Evolutionary conservation across 768 basidiomycete species (phyloP), one percentile per base, ranked within the genome.

Genomic region (Calocybe indica): DNA sequence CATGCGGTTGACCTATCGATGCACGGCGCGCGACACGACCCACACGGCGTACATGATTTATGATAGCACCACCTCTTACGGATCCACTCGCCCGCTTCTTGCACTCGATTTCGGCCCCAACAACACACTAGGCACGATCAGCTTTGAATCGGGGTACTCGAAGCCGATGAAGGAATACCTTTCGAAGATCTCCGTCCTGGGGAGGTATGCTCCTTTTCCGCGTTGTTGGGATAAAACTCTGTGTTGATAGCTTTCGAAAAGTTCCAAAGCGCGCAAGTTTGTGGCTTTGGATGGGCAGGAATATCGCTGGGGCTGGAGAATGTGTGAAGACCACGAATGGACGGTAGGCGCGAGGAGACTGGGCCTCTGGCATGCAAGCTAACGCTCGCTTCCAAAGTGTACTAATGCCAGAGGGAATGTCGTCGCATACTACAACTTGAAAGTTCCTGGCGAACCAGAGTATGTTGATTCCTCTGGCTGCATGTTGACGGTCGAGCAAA

Each of bases 401-500:
- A 74, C 75, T 3, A 78, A 82, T 51, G 52, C 62, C 14, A 70
- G 58, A 39, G 73, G 74, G 29, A 71, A 75, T 40, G 61, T 79
- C 2, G 73, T 86, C 13, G 79, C 85, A 0, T 76, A 74, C 55
- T 87, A 86, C 60, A 72, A 70, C 57, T 69, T 81, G 42, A 82
- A 80, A 51, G 56, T 68, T 11, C 61, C 72, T 0, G 78, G 75
- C 29, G 82, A 83, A 55, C 77, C 80, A 3, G 68, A 67, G 12
- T 83, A 83, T 52, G 40, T 37, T 1, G 58, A 64, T 39, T 82
- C 81, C 0, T 82, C 82, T 2, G 82, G 82, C 1, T 80, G 79
- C 49, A 75, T 77, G 65, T 63, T 87, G 40, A 80, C 76, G 29
- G 70, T 87, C 13, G 80, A 83, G 37, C 85, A 85, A 53, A 66